phyloP scores from a whole-genome alignment of 2,329 filamentous ascomycete species.

The Lachnellula hyalina region DNA sequence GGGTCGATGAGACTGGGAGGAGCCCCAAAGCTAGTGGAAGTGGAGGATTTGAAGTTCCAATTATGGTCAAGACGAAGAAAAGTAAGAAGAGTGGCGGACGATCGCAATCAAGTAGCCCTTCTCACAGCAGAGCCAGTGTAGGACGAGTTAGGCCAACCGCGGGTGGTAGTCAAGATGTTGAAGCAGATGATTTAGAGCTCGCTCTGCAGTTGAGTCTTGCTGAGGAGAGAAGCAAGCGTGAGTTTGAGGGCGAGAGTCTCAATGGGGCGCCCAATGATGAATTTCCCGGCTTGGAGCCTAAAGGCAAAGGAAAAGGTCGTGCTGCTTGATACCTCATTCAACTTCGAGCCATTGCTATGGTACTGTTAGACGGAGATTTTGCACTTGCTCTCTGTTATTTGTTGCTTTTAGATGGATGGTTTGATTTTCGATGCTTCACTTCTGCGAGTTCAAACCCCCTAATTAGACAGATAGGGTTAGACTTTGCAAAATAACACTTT shows the following conservation, averaged over 20 bases:
- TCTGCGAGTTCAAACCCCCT: too few species aligned
- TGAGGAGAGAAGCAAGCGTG: slow-evolving; percentile 40
- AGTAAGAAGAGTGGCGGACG: slow-evolving; percentile 31
- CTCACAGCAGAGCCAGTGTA: slow-evolving; percentile 30
- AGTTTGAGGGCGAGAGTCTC: slow-evolving; percentile 22
- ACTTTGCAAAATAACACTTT: too few species aligned
- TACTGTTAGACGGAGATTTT: too few species aligned
- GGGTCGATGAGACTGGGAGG: slow-evolving; percentile 42
- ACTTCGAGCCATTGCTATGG: not conserved
- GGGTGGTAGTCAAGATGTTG: slow-evolving; percentile 18
- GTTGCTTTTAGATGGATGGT: too few species aligned
- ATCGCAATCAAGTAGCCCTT: slow-evolving; percentile 33
- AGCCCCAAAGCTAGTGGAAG: slow-evolving; percentile 42
- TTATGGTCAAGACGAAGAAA: slow-evolving; percentile 44
- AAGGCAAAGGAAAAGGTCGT: slow-evolving; percentile 40
- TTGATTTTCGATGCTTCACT: too few species aligned
- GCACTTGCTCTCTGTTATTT: too few species aligned
- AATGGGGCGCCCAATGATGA: slow-evolving; percentile 25
- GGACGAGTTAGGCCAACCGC: slow-evolving; percentile 9
- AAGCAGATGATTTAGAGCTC: slow-evolving; percentile 51
- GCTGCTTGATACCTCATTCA: not conserved
- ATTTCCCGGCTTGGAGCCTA: slow-evolving; percentile 35
- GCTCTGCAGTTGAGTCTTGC: slow-evolving; percentile 56
- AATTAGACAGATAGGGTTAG: too few species aligned
- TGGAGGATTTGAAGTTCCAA: slow-evolving; percentile 46